A percentile compares a stretch with the other conserved stretches of the same genome.
Conservation (phyloP, 2,329 filamentous ascomycete species). For the Trichophyton equinum region DNA sequence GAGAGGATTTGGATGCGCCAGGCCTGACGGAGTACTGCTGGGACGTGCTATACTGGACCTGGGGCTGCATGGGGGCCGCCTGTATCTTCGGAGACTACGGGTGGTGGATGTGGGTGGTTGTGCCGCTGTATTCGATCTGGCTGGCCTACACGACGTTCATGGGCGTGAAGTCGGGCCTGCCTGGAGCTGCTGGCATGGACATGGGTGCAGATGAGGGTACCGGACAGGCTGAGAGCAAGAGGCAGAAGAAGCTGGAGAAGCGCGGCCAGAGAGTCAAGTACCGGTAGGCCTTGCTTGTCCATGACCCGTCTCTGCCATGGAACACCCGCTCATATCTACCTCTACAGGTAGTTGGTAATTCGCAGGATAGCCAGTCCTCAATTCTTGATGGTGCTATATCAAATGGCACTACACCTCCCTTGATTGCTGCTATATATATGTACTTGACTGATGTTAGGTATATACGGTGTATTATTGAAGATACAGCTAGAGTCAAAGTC, state of each 20-base stretch:
- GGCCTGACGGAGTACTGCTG: constrained; percentile 98
- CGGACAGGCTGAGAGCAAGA: constrained; percentile 33
- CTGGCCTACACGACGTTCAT: constrained; percentile 35
- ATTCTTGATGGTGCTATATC: too few relatives aligned
- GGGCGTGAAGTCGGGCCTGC: constrained; percentile 30
- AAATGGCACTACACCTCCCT: too few relatives aligned
- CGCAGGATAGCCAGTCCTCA: too few relatives aligned
- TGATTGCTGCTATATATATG: too few relatives aligned
- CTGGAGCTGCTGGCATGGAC: constrained; percentile 30
- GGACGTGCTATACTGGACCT: constrained; percentile 91
- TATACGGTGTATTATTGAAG: neutral
- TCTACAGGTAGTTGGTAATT: too few relatives aligned
- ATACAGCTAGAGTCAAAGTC: neutral
- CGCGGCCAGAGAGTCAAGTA: constrained; percentile 35
- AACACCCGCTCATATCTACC: too few relatives aligned
- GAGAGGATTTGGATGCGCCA: constrained; percentile 75
- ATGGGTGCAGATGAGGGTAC: constrained; percentile 19
- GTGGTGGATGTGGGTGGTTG: constrained; percentile 50
- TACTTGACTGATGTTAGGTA: too few relatives aligned
- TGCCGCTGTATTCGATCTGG: constrained; percentile 39
- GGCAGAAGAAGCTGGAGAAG: constrained; percentile 43
- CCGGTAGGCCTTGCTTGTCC: constrained; percentile 17
- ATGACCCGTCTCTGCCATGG: too few relatives aligned
- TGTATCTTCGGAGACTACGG: constrained; percentile 69
- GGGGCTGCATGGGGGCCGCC: constrained; percentile 60